Evolutionary conservation across 345 rosid genomes (phyloP).

Genomic region (Balakata baccata): DNA sequence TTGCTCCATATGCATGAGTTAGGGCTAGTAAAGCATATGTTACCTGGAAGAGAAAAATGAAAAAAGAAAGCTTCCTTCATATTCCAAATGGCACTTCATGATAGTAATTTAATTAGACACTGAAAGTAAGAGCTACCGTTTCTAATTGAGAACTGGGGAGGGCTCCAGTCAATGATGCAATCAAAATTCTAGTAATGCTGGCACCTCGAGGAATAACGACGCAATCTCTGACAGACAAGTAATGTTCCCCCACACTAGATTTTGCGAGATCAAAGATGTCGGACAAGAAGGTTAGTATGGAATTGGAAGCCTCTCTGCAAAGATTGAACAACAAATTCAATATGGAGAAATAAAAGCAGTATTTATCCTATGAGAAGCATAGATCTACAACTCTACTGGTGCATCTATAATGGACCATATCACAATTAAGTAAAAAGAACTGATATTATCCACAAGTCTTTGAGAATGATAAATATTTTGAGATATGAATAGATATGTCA

Average conservation of each 20-base stretch:
- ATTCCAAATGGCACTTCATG: background rate
- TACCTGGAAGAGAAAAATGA: slow-evolving; percentile 40
- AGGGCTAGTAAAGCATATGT: slow-evolving; percentile 71
- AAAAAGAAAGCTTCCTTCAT: background rate
- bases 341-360: background rate
- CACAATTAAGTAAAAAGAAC: background rate
- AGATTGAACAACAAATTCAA: background rate
- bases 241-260: slow-evolving; percentile 59
- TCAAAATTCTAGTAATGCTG: slow-evolving; percentile 68
- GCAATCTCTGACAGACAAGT: slow-evolving; percentile 55
- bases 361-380: background rate
- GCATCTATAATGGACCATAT: background rate
- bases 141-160: slow-evolving; percentile 93
- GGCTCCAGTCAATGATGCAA: slow-evolving; percentile 92
- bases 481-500: background rate
- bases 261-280: slow-evolving; percentile 85
- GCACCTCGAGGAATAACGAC: slow-evolving; percentile 84
- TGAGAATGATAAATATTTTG: background rate
- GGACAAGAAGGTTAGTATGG: slow-evolving; percentile 83
- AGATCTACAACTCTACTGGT: background rate
- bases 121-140: slow-evolving; percentile 42
- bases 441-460: background rate
- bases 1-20: slow-evolving; percentile 58
- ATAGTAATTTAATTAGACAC: background rate
- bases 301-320: slow-evolving; percentile 92